Conservation (phyloP, 2,329 filamentous ascomycete species). For the Fusarium staphyleae region DNA sequence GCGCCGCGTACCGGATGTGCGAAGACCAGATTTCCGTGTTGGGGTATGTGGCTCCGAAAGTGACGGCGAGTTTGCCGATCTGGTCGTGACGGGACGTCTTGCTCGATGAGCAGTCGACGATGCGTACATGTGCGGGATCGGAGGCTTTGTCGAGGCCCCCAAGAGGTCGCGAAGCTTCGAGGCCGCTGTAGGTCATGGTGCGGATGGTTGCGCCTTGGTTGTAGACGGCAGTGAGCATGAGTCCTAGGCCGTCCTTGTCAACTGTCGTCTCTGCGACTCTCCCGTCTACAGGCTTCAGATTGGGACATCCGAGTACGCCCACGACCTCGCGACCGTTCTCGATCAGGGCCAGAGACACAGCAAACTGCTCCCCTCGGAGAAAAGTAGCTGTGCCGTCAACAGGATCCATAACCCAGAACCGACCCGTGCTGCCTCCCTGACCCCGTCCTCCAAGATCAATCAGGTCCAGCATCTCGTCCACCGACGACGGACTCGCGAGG, state of each 20-base stretch:
- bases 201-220: conserved; percentile 45
- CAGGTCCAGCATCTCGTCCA: conserved; percentile 65
- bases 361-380: conserved; percentile 67
- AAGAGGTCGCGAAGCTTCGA: conserved; percentile 33
- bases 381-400: conserved; percentile 71
- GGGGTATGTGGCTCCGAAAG: conserved; percentile 45
- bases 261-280: conserved; percentile 47
- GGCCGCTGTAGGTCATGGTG: conserved; percentile 31
- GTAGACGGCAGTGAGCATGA: conserved; percentile 46
- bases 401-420: conserved; percentile 69
- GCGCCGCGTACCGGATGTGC: conserved; percentile 49
- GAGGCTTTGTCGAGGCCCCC: conserved; percentile 29
- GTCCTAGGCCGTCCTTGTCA: conserved; percentile 45
- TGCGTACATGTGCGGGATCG: conserved; percentile 37
- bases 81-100: conserved; percentile 46
- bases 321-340: conserved; percentile 64
- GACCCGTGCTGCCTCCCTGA: conserved; percentile 45
- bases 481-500: conserved; percentile 51
- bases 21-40: conserved; percentile 51
- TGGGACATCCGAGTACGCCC: conserved; percentile 68
- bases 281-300: conserved; percentile 53
- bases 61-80: conserved; percentile 38
- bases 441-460: conserved; percentile 64
- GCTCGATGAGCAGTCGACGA: conserved; percentile 47
- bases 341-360: conserved; percentile 65